Evolutionary conservation across 306 rosid species (phyloP), one percentile per base, ranked within the genome.

Genomic region (Corylus avellana): DNA sequence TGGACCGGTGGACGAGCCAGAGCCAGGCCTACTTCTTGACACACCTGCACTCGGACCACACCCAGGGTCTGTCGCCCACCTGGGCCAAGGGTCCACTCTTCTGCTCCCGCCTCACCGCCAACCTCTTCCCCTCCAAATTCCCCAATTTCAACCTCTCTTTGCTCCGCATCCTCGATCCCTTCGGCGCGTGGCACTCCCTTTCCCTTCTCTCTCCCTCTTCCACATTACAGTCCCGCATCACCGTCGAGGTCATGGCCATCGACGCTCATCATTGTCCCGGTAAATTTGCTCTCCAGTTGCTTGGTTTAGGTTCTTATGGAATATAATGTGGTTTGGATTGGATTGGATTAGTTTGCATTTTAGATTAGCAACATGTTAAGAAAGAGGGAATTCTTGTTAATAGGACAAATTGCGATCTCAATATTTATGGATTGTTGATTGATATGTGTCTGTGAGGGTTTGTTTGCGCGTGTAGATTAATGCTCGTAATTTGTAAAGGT

Each of bases 181-280:
- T 62, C 69, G 90, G 84, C 44, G 62, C 81, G 27, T 86, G 90
- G 88, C 87, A 85, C 72, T 68, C 89, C 11, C 56, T 92, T 47
- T 78, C 87, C 8, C 91, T 91, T 62, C 11, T 74, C 17, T 87
- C 91, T 0, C 79, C 88, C 42, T 86, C 88, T 49, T 56, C 80
- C 46, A 68, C 74, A 47, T 71, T 83, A 0, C 37, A 71, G 57
- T 75, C 84, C 29, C 14, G 2, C 53, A 3, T 49, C 53, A n/a
- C 10, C 72, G 6, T 90, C 35, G 75, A 77, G 48, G 85, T 92
- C 82, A 81, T 88, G 75, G 86, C 85, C 39, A 82, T 90, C 80
- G 92, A 92, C 63, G 91, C 97, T 83, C 83, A 88, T 73, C 94
- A 92, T 84, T 90, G 94, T 42, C 92, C 94, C 1, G 94, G 97